Conservation (phyloP, 2,329 filamentous ascomycete genomes). For the Didymella arachidicola region DNA sequence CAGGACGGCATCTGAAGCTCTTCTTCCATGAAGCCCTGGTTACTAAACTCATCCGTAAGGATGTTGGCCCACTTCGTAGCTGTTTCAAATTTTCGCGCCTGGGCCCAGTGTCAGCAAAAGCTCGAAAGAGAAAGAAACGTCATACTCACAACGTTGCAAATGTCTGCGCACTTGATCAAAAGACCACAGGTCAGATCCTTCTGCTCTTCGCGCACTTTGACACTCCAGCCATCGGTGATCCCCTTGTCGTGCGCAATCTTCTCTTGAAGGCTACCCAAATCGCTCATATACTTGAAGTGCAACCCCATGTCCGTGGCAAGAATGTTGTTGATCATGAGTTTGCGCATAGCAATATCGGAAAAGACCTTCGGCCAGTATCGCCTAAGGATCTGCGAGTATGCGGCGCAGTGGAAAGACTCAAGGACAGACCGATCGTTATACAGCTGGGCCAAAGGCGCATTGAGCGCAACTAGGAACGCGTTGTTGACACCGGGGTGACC, state of each 20-base stretch:
- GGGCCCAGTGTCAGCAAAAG: neutral
- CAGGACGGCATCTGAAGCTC: constrained; percentile 88
- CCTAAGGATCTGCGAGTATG: constrained; percentile 93
- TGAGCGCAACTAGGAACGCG: constrained; percentile 89
- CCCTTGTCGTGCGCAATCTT: constrained; percentile 73
- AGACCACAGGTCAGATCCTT: constrained; percentile 85
- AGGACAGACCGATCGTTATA: constrained; percentile 98
- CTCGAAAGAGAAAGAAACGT: neutral
- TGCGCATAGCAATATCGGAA: constrained; percentile 78
- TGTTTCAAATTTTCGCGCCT: constrained; percentile 76
- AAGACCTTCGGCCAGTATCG: constrained; percentile 90
- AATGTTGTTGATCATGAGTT: constrained; percentile 96
- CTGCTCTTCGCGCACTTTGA: constrained; percentile 76
- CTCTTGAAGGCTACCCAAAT: constrained; percentile 79
- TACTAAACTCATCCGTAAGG: constrained; percentile 92
- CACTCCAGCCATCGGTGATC: constrained; percentile 75
- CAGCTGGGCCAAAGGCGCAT: constrained; percentile 89
- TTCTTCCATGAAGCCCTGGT: constrained; percentile 89
- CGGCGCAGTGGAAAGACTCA: constrained; percentile 96
- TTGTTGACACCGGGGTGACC: constrained; percentile 98
- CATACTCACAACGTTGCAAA: constrained; percentile 80
- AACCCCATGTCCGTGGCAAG: constrained; percentile 96
- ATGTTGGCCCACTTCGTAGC: constrained; percentile 91
- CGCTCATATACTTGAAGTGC: constrained; percentile 96
- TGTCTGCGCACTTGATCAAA: constrained; percentile 97